Evolutionary conservation across 306 rosid species (phyloP).

Genomic region (Luffa acutangula): DNA sequence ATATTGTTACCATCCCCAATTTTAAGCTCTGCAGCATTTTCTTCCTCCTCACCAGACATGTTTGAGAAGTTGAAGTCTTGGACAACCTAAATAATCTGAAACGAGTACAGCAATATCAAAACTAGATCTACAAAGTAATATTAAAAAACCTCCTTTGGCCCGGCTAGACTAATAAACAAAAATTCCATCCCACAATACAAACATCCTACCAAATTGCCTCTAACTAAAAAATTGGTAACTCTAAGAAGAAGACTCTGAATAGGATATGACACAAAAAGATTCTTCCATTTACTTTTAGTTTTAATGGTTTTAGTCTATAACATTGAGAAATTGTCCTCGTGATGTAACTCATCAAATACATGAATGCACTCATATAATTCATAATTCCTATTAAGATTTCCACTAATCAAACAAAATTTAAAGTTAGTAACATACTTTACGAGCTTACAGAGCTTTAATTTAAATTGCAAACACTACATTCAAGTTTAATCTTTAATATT

Average conservation of each 20-base stretch:
- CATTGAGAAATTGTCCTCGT: neutral
- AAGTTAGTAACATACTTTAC: neutral
- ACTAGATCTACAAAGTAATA: neutral
- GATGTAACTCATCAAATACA: neutral
- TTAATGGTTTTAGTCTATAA: neutral
- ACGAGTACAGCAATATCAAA: neutral
- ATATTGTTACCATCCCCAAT: conserved; percentile 66
- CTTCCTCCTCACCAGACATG: conserved; percentile 96
- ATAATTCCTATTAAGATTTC: neutral
- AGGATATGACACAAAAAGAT: neutral
- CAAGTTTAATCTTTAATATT: too few relatives aligned
- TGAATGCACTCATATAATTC: neutral
- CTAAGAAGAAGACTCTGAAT: neutral
- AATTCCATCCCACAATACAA: neutral
- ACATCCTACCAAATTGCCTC: neutral
- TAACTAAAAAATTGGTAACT: neutral
- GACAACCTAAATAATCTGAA: neutral
- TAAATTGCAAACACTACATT: neutral
- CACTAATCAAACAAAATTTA: neutral
- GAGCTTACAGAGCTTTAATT: neutral
- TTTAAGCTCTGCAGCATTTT: conserved; percentile 95
- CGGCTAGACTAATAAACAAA: neutral
- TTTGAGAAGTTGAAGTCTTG: conserved; percentile 6
- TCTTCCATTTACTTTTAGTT: neutral
- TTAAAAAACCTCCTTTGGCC: neutral